A percentile compares a stretch with the other conserved stretches of the same genome.
These are phyloP conservation scores for Backusella morwellensis DNA, from an alignment of 192 early-diverging fungal species.

Conservation along the genomic window DNA sequence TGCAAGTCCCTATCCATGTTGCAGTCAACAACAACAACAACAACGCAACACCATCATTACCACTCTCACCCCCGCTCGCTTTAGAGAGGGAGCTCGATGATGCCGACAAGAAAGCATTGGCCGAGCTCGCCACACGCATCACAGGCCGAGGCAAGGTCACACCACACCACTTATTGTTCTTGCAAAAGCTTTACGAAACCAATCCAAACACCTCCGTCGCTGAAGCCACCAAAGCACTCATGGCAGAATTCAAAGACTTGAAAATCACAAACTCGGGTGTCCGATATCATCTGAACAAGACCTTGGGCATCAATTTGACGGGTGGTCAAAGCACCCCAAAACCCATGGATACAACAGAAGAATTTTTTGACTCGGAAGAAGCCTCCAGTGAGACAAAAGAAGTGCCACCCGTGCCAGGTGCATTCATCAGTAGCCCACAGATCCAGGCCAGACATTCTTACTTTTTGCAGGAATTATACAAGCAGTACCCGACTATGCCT, in stretches of 20 bases:
- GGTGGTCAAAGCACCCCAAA: background rate
- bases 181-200: background rate
- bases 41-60: too few species aligned
- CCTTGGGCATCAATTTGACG: background rate
- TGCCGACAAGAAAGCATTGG: background rate
- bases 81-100: background rate
- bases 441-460: background rate
- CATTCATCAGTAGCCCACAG: background rate
- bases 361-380: background rate
- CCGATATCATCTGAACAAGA: background rate
- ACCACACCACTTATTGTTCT: background rate
- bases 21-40: background rate
- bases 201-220: background rate
- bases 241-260: background rate
- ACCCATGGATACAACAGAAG: background rate
- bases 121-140: background rate
- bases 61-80: too few species aligned
- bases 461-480: too few species aligned
- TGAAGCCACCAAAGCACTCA: background rate
- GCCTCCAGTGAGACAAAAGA: too few species aligned
- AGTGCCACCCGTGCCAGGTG: background rate
- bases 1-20: background rate
- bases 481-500: too few species aligned
- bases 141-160: background rate
- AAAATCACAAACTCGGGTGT: background rate